Evolutionary conservation across 2,329 filamentous ascomycete genomes (phyloP).

Genomic region (Calonectria naviculata): DNA sequence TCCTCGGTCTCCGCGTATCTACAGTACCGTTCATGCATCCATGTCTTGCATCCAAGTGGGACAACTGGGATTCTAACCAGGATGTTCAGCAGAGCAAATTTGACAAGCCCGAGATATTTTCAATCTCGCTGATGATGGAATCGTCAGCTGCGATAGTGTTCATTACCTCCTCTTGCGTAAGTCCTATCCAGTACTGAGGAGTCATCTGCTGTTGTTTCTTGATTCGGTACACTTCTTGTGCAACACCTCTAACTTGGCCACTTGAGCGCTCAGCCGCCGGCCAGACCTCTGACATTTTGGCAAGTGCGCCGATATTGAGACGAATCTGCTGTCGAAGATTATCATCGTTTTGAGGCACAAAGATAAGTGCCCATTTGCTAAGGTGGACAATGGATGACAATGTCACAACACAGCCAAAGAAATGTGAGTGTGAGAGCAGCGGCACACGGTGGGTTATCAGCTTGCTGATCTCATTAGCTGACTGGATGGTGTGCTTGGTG

Average conservation of each 20-base stretch:
- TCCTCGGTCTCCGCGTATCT: background rate
- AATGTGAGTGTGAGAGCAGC: constrained; percentile 80
- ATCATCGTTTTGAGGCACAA: constrained; percentile 70
- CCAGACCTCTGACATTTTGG: constrained; percentile 77
- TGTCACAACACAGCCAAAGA: constrained; percentile 85
- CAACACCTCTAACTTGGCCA: constrained; percentile 80
- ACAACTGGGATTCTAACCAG: background rate
- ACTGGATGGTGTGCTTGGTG: constrained; percentile 83
- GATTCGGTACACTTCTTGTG: constrained; percentile 76
- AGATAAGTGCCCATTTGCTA: constrained; percentile 78
- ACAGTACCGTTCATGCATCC: background rate
- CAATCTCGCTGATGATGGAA: constrained; percentile 69
- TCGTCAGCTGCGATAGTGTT: constrained; percentile 67
- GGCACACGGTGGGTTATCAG: constrained; percentile 80
- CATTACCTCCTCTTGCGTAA: constrained; percentile 66
- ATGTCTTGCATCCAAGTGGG: constrained; percentile 5
- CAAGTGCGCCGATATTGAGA: constrained; percentile 81
- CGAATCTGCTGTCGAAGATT: constrained; percentile 80
- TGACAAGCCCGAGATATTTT: constrained; percentile 42
- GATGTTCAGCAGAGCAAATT: constrained; percentile 34
- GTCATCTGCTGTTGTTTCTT: constrained; percentile 67
- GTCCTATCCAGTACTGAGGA: constrained; percentile 65
- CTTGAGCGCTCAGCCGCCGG: constrained; percentile 76
- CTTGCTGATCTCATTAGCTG: constrained; percentile 81
- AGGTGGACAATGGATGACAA: constrained; percentile 85